Evolutionary conservation across 768 basidiomycete genomes (phyloP).

Genomic region (Boletus pseudopeckii): DNA sequence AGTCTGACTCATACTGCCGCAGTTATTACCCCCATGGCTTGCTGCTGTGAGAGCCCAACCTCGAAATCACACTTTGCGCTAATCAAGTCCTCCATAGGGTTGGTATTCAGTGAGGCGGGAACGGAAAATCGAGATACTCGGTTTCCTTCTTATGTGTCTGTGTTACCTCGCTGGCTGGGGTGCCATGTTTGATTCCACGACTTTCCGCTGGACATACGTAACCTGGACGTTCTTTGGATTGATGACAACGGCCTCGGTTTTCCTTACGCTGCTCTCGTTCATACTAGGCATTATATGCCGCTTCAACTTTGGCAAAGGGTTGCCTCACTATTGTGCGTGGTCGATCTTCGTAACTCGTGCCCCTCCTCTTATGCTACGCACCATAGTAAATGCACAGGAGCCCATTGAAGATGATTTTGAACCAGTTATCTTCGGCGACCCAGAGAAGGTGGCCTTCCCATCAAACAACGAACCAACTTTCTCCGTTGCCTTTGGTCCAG

Average conservation of each 20-base stretch:
- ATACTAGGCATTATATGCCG: slow-evolving; percentile 65
- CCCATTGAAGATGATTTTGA: slow-evolving; percentile 44
- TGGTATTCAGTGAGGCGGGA: slow-evolving; percentile 77
- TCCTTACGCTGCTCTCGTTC: slow-evolving; percentile 53
- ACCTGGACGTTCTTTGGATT: slow-evolving; percentile 74
- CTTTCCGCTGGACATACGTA: slow-evolving; percentile 74
- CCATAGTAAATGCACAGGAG: slow-evolving; percentile 54
- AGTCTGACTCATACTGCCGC: background rate
- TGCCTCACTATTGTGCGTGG: slow-evolving; percentile 60
- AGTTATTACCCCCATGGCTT: slow-evolving; percentile 73
- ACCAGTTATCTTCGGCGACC: slow-evolving; percentile 30
- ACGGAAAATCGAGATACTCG: slow-evolving; percentile 50
- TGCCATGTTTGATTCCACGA: slow-evolving; percentile 65
- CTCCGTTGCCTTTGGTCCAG: no score
- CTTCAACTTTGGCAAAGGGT: slow-evolving; percentile 74
- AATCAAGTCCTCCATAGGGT: slow-evolving; percentile 40
- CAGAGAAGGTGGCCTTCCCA: slow-evolving; percentile 26
- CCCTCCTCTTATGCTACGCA: background rate
- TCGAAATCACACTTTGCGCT: background rate
- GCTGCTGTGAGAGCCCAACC: slow-evolving; percentile 39
- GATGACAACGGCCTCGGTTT: slow-evolving; percentile 55
- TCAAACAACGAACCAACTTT: no score
- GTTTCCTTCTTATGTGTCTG: slow-evolving; percentile 59
- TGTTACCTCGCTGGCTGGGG: slow-evolving; percentile 68
- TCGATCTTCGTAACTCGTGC: background rate